Evolutionary conservation across 768 basidiomycete species (phyloP).

Genomic region (Mycena amicta): DNA sequence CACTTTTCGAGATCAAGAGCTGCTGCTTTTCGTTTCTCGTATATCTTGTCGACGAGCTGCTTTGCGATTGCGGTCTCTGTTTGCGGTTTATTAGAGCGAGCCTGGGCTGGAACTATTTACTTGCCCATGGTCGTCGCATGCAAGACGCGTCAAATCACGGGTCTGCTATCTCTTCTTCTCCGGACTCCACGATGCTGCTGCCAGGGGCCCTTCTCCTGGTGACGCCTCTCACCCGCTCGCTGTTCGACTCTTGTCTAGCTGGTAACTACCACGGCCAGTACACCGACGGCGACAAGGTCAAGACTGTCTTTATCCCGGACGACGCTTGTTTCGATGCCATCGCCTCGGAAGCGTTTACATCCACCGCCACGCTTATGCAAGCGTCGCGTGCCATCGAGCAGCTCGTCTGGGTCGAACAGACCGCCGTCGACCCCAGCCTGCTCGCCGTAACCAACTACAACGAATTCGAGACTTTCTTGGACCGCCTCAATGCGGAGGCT

Average conservation of each 20-base stretch:
- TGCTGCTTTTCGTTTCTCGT: constrained; percentile 94
- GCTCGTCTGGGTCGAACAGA: constrained; percentile 65
- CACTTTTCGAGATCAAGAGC: constrained; percentile 96
- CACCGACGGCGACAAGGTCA: constrained; percentile 39
- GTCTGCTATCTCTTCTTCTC: not conserved
- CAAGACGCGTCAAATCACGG: constrained; percentile 12
- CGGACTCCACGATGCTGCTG: not conserved
- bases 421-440: constrained; percentile 50
- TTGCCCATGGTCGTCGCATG: not conserved
- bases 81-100: constrained; percentile 38
- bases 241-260: constrained; percentile 52
- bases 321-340: constrained; percentile 42
- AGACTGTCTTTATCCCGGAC: constrained; percentile 51
- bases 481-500: constrained; percentile 25
- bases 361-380: constrained; percentile 30
- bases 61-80: constrained; percentile 66
- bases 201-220: constrained; percentile 42
- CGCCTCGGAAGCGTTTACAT: constrained; percentile 29
- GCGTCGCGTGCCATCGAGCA: constrained; percentile 34
- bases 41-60: constrained; percentile 90
- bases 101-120: constrained; percentile 2
- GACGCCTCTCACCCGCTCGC: constrained; percentile 43
- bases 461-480: constrained; percentile 42
- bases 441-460: constrained; percentile 31
- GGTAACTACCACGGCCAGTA: constrained; percentile 59